Evolutionary conservation across 2,329 filamentous ascomycete genomes (phyloP).

Genomic region (Lojkania enalia): DNA sequence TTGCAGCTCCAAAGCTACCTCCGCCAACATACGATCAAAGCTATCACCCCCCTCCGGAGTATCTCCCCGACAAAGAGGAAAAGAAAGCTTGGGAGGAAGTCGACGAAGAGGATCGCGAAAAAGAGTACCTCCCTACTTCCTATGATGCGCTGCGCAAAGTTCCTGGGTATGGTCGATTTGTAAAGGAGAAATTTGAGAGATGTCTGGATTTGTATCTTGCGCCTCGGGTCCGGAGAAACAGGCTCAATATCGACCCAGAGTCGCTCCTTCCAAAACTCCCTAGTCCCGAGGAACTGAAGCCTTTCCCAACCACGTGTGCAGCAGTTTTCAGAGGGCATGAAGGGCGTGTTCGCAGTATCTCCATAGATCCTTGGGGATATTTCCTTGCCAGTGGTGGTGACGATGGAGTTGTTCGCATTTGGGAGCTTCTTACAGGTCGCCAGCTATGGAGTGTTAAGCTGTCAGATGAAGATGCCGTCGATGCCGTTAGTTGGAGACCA

Average conservation of each 20-base stretch:
- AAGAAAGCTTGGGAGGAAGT: constrained; percentile 80
- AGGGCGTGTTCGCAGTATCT: constrained; percentile 80
- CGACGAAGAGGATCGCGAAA: constrained; percentile 89
- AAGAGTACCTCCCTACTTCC: constrained; percentile 81
- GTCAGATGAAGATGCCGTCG: constrained; percentile 76
- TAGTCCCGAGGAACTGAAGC: constrained; percentile 87
- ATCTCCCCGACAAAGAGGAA: constrained; percentile 84
- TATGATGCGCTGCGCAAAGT: constrained; percentile 86
- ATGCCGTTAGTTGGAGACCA: constrained; percentile 87
- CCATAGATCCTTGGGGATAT: constrained; percentile 81
- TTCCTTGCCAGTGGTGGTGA: constrained; percentile 92
- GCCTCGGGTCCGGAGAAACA: constrained; percentile 86
- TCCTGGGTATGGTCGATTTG: constrained; percentile 83
- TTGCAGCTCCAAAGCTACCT: constrained; percentile 89
- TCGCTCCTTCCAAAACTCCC: constrained; percentile 91
- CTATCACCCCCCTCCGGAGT: constrained; percentile 95
- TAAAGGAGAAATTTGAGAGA: constrained; percentile 95
- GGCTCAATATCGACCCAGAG: constrained; percentile 94
- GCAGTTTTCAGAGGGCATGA: constrained; percentile 87
- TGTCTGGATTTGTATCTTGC: constrained; percentile 95
- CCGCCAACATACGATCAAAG: constrained; percentile 94
- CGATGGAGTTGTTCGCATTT: constrained; percentile 88
- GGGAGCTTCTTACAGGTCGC: constrained; percentile 83
- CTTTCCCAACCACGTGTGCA: constrained; percentile 89
- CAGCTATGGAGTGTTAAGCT: constrained; percentile 85